A percentile compares a stretch with the other conserved stretches of the same genome.
These are phyloP conservation scores for Sonneratia caseolaris DNA, from an alignment of 345 rosid species.

Conservation along the genomic window DNA sequence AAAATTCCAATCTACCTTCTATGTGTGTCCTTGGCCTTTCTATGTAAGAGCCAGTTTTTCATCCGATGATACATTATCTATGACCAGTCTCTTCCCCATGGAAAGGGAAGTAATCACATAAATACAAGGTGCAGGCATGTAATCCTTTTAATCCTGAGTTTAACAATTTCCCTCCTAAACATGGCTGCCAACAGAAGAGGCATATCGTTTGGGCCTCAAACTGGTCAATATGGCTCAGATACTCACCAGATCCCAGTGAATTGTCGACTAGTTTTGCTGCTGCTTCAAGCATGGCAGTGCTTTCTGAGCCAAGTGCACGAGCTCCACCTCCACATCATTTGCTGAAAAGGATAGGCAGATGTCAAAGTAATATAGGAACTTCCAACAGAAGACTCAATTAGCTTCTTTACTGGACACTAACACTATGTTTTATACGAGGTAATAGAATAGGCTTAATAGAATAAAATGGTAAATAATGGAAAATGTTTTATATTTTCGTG, in stretches of 20 bases:
- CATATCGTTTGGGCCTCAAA: not conserved
- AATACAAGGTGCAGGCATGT: not conserved
- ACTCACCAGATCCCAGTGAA: not conserved
- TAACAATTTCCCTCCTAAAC: not conserved
- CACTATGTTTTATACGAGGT: no score
- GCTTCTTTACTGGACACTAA: not conserved
- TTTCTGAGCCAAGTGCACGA: not conserved
- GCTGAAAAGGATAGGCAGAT: not conserved
- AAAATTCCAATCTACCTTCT: not conserved
- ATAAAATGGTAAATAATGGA: no score
- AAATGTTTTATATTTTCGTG: no score
- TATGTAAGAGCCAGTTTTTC: not conserved
- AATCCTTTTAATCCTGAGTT: not conserved
- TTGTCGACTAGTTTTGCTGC: not conserved
- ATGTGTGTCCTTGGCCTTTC: not conserved
- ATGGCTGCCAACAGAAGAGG: not conserved
- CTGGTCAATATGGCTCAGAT: not conserved
- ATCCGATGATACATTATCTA: not conserved
- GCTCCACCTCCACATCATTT: conserved; percentile 1
- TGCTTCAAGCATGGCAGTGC: not conserved
- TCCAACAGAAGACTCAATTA: not conserved
- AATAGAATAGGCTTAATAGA: no score
- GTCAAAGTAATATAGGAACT: not conserved
- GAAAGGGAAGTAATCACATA: not conserved
- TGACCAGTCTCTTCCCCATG: not conserved